Base-by-base conservation (phyloP, 495 filamentous ascomycete species). In the Talaromyces proteolyticus region DNA sequence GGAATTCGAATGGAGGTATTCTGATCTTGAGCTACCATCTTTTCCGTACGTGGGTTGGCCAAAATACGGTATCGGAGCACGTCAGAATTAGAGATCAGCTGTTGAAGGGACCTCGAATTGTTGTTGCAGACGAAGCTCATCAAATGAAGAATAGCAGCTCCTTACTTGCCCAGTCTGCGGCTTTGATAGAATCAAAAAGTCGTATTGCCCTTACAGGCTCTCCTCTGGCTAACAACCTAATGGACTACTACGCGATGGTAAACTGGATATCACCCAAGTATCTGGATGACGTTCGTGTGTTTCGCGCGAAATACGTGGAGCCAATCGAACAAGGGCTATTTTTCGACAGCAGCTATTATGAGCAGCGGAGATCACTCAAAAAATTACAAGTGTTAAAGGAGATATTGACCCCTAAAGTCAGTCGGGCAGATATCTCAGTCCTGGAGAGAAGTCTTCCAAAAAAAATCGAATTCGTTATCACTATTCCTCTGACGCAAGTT, bases 41-140 rank as follows among this genome's bases (percentile, higher is more conserved):
- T 42, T 88, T 95, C 54, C 74, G 76, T 19, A 57, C 11, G 4
- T 56, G 76, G 16, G 57, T 81, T 14, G 12, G 4, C 74, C 73
- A 44, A 71, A 66, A 40, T 49, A 54, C 37, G 56, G 50, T 4
- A 50, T 50, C 8, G 49, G 51, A 22, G 38, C 57, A 49, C 50
- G 43, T 57, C 2, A 44, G 46, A 17, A 52, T 81, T 6, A 65
- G 64, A 17, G 53, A 73, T 5, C 67, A 76, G 36, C 63, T 92
- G n/a, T 54, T 80, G 0, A 53, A 80, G 19, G 65, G 72, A 0
- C 84, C 90, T 0, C 86, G 77, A 44, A 80, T 96, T 37, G 82
- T 95, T n/a, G 66, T 96, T 12, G 86, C 85, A 1, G 91, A 97
- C 55, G 91, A 97, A 61, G 91, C 91, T 0, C 91, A 97, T 56